phyloP scores from a whole-genome alignment of 805 yeast species.

The Candida koratica region DNA sequence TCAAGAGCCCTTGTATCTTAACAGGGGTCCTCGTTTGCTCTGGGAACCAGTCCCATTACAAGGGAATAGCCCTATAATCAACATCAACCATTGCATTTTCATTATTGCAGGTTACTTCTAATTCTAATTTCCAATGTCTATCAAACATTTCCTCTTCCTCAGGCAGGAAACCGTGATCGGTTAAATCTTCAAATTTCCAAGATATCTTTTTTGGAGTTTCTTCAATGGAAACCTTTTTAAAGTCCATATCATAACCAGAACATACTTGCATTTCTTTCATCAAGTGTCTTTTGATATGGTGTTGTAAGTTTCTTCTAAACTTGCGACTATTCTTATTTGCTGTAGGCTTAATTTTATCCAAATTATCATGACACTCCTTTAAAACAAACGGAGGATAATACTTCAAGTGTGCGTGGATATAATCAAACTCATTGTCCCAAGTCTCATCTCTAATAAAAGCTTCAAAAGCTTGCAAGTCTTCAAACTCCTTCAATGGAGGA shows the following conservation, averaged over 20 bases:
- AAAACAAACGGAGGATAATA: conserved; percentile 74
- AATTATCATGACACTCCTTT: conserved; percentile 62
- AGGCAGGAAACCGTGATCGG: conserved; percentile 52
- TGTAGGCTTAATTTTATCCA: conserved; percentile 67
- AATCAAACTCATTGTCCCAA: conserved; percentile 71
- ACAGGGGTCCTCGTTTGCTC: no score
- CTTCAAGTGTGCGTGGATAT: conserved; percentile 59
- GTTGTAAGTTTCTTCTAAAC: conserved; percentile 69
- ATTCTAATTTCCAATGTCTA: conserved; percentile 62
- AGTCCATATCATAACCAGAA: conserved; percentile 55
- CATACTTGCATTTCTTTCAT: conserved; percentile 60
- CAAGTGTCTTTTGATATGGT: conserved; percentile 69
- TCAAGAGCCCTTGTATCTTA: conserved; percentile 5
- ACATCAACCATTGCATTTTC: conserved; percentile 65
- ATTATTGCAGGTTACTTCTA: conserved; percentile 63
- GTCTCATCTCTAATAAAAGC: conserved; percentile 64
- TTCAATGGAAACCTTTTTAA: conserved; percentile 45
- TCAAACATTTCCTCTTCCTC: conserved; percentile 43
- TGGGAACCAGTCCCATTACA: conserved; percentile 9
- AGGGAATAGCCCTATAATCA: conserved; percentile 56
- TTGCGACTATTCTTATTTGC: conserved; percentile 69
- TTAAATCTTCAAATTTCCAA: conserved; percentile 61
- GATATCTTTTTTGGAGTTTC: conserved; percentile 48
- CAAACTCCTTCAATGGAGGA: conserved; percentile 51
- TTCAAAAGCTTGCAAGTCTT: conserved; percentile 60